A percentile compares a stretch with the other conserved stretches of the same genome.
Conservation (phyloP, 805 yeast species). For the Saturnispora halmiae region DNA sequence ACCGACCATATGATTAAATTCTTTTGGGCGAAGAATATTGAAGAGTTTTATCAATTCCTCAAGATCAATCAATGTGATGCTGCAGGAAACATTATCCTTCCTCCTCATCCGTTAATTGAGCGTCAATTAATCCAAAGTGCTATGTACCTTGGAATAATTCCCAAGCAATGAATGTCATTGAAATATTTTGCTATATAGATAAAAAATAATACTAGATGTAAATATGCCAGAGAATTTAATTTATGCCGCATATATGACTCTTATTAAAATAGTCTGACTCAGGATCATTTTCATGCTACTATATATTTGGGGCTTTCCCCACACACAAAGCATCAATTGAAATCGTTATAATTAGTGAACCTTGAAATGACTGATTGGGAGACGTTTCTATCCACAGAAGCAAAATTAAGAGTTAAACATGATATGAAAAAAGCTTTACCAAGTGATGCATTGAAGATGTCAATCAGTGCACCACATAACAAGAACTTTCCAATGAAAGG, state of each 20-base stretch:
- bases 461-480: slow-evolving; percentile 48
- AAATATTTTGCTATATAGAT: slow-evolving; percentile 7
- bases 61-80: slow-evolving; percentile 16
- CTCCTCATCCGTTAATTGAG: slow-evolving; percentile 13
- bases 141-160: slow-evolving; percentile 16
- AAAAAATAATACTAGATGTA: background rate
- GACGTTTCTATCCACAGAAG: slow-evolving; percentile 22
- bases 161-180: slow-evolving; percentile 2
- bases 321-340: too few relatives aligned
- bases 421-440: slow-evolving; percentile 22
- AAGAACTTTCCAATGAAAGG: slow-evolving; percentile 41
- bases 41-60: slow-evolving; percentile 20
- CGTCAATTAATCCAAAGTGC: slow-evolving; percentile 16
- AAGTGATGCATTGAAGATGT: slow-evolving; percentile 36
- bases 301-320: too few relatives aligned
- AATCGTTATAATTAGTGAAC: too few relatives aligned
- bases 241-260: background rate
- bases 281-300: too few relatives aligned
- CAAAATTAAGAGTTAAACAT: slow-evolving; percentile 22
- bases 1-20: slow-evolving; percentile 26
- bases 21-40: slow-evolving; percentile 22
- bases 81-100: slow-evolving; percentile 14
- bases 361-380: slow-evolving; percentile 17
- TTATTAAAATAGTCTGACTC: too few relatives aligned
- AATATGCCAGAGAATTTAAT: background rate